These are phyloP conservation scores for Cladophialophora chaetospira DNA, from an alignment of 2,329 filamentous ascomycete species.

Conservation along the genomic window DNA sequence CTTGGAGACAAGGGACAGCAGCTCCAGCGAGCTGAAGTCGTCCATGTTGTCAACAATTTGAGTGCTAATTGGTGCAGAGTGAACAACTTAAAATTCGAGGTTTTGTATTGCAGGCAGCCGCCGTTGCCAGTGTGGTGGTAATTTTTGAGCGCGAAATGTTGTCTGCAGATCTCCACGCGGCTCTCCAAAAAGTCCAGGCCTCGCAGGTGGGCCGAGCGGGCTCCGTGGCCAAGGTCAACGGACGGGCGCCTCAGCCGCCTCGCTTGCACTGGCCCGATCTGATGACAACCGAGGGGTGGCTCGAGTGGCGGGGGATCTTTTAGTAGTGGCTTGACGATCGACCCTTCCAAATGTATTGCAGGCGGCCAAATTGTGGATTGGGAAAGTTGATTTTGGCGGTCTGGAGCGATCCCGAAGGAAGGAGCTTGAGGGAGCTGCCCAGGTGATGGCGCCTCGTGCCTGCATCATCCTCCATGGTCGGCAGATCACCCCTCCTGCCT, in stretches of 20 bases:
- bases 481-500: too few relatives aligned
- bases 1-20: slow-evolving; percentile 90
- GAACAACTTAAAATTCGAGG: too few relatives aligned
- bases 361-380: neutral
- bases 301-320: neutral
- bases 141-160: slow-evolving; percentile 2
- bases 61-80: too few relatives aligned
- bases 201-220: too few relatives aligned
- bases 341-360: neutral
- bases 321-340: neutral
- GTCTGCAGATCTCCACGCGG: neutral
- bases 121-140: neutral
- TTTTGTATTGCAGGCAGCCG: too few relatives aligned
- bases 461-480: neutral
- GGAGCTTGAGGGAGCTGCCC: too few relatives aligned
- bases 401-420: neutral
- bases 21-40: slow-evolving; percentile 86
- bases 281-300: neutral
- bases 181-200: neutral
- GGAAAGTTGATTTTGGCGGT: neutral
- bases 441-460: neutral
- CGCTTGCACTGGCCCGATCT: slow-evolving; percentile 19
- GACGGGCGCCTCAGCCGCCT: slow-evolving; percentile 1
- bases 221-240: too few relatives aligned
- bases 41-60: slow-evolving; percentile 65